Conservation (phyloP, 192 early-diverging fungal genomes). For the Rhizoclosmatium globosum region DNA sequence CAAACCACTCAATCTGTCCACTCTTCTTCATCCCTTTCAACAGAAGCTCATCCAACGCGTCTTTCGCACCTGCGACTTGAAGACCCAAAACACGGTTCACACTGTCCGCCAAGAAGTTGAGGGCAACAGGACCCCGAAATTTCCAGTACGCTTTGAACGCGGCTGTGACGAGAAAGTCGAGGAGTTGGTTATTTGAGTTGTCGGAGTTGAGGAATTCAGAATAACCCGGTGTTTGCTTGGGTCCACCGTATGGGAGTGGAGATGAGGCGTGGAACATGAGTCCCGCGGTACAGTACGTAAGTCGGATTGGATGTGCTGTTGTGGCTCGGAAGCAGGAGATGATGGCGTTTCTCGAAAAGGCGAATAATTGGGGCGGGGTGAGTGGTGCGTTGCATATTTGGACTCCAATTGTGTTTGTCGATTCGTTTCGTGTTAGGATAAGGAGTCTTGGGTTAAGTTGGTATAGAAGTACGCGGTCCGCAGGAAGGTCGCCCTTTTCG, state of each 20-base stretch:
- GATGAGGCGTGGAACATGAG: constrained; percentile 7
- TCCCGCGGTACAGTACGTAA: constrained; percentile 4
- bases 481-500: neutral
- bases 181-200: neutral
- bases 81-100: neutral
- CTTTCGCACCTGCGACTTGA: neutral
- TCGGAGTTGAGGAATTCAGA: neutral
- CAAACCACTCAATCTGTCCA: neutral
- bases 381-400: neutral
- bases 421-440: neutral
- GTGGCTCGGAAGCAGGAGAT: neutral
- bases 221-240: neutral
- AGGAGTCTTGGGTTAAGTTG: neutral
- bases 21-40: constrained; percentile 21
- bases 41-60: neutral
- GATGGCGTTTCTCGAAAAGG: neutral
- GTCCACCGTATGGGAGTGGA: constrained; percentile 11
- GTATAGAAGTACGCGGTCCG: neutral
- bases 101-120: neutral
- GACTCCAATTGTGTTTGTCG: neutral
- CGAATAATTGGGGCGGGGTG: neutral
- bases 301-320: constrained; percentile 5
- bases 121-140: neutral
- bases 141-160: constrained; percentile 2
- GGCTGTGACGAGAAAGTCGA: neutral